Conservation (phyloP, 805 yeast species). For the Candida peoriensis region DNA sequence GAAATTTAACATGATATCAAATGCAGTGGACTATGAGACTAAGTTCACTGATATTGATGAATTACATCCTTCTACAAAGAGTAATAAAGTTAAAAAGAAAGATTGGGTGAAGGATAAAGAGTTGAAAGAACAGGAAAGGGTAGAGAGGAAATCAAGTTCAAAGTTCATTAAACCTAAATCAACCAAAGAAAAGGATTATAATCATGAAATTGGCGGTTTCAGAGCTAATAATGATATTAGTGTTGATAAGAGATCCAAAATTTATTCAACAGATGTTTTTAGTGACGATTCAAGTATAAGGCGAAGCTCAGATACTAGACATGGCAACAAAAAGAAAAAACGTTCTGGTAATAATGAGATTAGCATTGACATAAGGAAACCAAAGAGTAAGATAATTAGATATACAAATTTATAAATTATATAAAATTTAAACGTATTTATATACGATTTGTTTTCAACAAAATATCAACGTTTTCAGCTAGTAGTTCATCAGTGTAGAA, state of each 20-base stretch:
- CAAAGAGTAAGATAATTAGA: constrained; percentile 35
- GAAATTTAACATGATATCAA: constrained; percentile 10
- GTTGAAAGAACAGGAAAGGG: constrained; percentile 1
- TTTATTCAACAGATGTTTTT: no score
- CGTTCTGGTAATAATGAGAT: no score
- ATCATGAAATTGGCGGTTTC: no score
- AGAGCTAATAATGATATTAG: no score
- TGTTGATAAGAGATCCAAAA: no score
- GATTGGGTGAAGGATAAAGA: constrained; percentile 11
- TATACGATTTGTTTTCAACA: constrained; percentile 16
- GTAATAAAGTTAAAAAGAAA: constrained; percentile 6
- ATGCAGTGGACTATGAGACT: constrained; percentile 7
- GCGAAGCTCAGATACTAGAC: no score
- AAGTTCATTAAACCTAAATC: no score
- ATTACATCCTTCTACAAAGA: constrained; percentile 11
- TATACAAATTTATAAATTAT: constrained; percentile 49
- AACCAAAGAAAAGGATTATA: no score
- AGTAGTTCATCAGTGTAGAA: constrained; percentile 41
- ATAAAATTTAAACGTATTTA: constrained; percentile 21
- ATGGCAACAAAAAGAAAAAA: no score
- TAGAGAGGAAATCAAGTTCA: neutral
- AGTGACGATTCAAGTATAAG: no score
- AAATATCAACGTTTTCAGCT: constrained; percentile 8
- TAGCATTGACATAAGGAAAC: no score
- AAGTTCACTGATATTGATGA: constrained; percentile 13